Conservation (phyloP, 768 basidiomycete species). For the Suillus spraguei region DNA sequence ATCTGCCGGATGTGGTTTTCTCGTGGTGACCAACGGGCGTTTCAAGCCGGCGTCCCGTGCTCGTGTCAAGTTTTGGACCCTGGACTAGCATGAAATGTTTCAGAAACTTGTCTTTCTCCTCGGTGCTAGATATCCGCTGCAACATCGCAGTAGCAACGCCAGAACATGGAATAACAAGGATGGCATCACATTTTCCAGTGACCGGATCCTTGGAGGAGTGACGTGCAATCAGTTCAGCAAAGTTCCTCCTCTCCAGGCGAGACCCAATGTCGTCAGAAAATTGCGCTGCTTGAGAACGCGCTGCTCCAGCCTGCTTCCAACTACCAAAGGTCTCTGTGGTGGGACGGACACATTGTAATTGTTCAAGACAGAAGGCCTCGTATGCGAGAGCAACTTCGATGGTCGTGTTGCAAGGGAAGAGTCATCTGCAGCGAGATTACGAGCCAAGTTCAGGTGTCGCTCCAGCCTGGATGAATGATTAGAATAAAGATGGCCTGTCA, state of each 20-base stretch:
- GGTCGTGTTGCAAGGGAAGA: not conserved
- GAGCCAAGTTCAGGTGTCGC: not conserved
- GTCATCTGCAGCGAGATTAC: not conserved
- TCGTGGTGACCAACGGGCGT: not conserved
- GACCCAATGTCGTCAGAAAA: not conserved
- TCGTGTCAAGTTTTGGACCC: not conserved
- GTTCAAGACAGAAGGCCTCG: too few species aligned
- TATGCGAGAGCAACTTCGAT: not conserved
- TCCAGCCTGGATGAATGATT: too few species aligned
- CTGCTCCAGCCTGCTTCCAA: too few species aligned
- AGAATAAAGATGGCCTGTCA: too few species aligned
- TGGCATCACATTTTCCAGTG: too few species aligned
- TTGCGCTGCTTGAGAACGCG: too few species aligned
- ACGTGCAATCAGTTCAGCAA: not conserved
- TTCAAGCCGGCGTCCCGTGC: not conserved
- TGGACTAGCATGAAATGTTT: not conserved
- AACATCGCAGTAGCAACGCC: too few species aligned
- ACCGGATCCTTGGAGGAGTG: conserved; percentile 2
- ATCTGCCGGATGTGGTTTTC: not conserved
- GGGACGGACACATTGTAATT: too few species aligned
- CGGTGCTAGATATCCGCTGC: not conserved
- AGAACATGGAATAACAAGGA: not conserved
- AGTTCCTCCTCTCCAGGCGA: not conserved
- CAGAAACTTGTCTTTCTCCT: not conserved
- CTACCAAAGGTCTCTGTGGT: too few species aligned